Conservation (phyloP, 805 yeast species). For the Pichia insulana region DNA sequence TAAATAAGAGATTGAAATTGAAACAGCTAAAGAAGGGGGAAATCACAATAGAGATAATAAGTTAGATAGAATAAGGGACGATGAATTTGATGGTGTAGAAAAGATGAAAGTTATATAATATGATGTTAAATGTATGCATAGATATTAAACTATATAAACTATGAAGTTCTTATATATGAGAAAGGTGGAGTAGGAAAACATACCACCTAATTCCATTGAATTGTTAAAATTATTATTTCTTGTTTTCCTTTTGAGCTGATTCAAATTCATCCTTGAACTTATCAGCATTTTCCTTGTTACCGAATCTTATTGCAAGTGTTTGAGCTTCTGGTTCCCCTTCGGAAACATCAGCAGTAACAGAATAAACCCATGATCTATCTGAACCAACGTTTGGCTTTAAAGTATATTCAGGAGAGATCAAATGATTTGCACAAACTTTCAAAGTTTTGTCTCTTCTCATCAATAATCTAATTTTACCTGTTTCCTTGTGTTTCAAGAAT, state of each 20-base stretch:
- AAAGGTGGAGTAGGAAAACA: background rate
- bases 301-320: constrained; percentile 94
- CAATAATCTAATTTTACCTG: constrained; percentile 77
- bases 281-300: constrained; percentile 87
- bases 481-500: constrained; percentile 79
- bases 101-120: background rate
- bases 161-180: background rate
- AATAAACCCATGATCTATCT: constrained; percentile 97
- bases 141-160: background rate
- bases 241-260: constrained; percentile 67
- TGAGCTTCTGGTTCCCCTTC: constrained; percentile 96
- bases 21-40: constrained; percentile 2
- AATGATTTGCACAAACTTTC: constrained; percentile 96
- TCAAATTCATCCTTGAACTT: constrained; percentile 89
- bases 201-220: too few species aligned
- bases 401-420: constrained; percentile 69
- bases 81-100: background rate
- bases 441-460: constrained; percentile 99
- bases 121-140: too few species aligned
- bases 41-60: background rate
- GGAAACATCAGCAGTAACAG: constrained; percentile 86
- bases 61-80: too few species aligned
- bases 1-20: constrained; percentile 3
- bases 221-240: too few species aligned
- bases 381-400: constrained; percentile 92